Percentiles rank a stretch among this genome's conserved stretches.
Evolutionary conservation across 306 rosid species (phyloP).

Genomic region (Cajanus cajan): DNA sequence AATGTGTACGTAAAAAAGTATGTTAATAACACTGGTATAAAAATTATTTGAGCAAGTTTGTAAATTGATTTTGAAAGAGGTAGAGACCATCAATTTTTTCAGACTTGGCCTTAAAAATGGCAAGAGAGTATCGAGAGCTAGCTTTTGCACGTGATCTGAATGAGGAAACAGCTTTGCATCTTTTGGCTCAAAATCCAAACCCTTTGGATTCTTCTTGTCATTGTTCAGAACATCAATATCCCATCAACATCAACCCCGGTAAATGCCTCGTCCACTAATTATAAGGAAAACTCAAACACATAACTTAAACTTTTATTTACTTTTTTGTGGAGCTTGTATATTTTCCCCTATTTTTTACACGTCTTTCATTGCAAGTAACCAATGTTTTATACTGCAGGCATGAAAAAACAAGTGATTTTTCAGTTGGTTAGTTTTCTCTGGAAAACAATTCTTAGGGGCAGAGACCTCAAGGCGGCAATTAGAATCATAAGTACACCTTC

Average conservation of each 20-base stretch:
- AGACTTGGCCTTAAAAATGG: not conserved
- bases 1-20: too few relatives aligned
- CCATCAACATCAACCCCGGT: too few relatives aligned
- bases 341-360: not conserved
- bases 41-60: too few relatives aligned
- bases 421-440: constrained; percentile 31
- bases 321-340: not conserved
- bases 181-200: not conserved
- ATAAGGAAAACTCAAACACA: too few relatives aligned
- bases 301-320: too few relatives aligned
- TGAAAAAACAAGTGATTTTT: constrained; percentile 4
- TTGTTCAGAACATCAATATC: too few relatives aligned
- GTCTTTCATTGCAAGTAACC: not conserved
- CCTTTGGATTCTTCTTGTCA: not conserved
- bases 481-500: not conserved
- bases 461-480: not conserved
- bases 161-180: not conserved
- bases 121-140: not conserved
- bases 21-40: too few relatives aligned
- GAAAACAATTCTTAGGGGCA: not conserved
- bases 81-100: too few relatives aligned
- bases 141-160: not conserved
- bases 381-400: not conserved
- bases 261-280: too few relatives aligned
- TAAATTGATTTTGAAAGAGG: too few relatives aligned